Evolutionary conservation across 2,329 filamentous ascomycete genomes (phyloP).

Genomic region (Aspergillus quadricinctus): DNA sequence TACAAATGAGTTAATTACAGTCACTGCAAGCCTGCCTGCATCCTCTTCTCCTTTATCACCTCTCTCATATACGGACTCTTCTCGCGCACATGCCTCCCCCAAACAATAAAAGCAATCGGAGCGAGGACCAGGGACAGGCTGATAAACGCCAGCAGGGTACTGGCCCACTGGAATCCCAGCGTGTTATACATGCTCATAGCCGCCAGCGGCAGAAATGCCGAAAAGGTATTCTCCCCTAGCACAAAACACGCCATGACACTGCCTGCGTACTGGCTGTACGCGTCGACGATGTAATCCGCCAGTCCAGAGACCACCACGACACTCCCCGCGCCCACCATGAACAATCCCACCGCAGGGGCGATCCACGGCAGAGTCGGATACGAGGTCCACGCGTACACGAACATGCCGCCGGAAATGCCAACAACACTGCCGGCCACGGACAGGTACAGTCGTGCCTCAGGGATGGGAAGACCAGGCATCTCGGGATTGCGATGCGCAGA

Average conservation of each 20-base stretch:
- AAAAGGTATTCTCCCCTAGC: constrained; percentile 42
- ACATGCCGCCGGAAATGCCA: constrained; percentile 35
- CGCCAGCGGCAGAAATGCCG: constrained; percentile 41
- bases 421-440: constrained; percentile 32
- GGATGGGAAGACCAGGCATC: constrained; percentile 37
- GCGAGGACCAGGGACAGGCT: constrained; percentile 30
- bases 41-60: constrained; percentile 3
- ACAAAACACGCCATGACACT: constrained; percentile 45
- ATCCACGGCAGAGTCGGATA: constrained; percentile 32
- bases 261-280: constrained; percentile 46
- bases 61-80: constrained; percentile 19
- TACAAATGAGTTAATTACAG: neutral
- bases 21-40: neutral
- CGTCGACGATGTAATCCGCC: constrained; percentile 48
- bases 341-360: constrained; percentile 29
- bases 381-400: constrained; percentile 35
- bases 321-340: constrained; percentile 39
- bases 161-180: constrained; percentile 39
- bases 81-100: constrained; percentile 31
- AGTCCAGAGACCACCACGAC: constrained; percentile 44
- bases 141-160: constrained; percentile 37
- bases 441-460: constrained; percentile 42
- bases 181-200: constrained; percentile 33
- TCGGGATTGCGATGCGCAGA: constrained; percentile 37
- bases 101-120: constrained; percentile 33